Conservation (phyloP, 208 protist species). For the Trypanosoma boissoni region DNA sequence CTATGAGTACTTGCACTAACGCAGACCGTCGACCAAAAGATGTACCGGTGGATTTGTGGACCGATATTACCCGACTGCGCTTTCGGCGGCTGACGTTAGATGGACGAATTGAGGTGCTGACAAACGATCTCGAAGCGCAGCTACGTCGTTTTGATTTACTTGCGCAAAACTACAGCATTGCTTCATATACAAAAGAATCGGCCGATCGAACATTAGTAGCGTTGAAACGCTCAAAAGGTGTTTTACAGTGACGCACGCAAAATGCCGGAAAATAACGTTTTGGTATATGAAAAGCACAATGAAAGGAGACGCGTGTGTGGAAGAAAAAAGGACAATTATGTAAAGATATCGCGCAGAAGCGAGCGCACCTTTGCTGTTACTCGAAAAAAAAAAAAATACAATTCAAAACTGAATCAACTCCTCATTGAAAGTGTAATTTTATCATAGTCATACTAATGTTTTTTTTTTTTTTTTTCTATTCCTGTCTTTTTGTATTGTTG, state of each 20-base stretch:
- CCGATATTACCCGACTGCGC: slow-evolving; percentile 40
- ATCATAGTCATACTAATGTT: background rate
- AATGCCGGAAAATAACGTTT: no score
- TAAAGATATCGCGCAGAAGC: no score
- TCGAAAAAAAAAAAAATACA: no score
- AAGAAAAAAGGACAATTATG: no score
- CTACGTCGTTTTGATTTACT: slow-evolving; percentile 43
- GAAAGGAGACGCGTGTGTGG: no score
- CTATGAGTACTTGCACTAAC: background rate
- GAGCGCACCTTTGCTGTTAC: no score
- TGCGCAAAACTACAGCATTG: slow-evolving; percentile 39
- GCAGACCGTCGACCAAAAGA: slow-evolving; percentile 28
- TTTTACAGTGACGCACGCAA: background rate
- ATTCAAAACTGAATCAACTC: no score
- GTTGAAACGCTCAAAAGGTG: slow-evolving; percentile 10
- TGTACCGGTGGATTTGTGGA: slow-evolving; percentile 42
- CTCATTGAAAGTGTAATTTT: no score
- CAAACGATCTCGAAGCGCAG: slow-evolving; percentile 23
- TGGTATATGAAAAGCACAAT: no score
- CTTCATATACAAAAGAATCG: slow-evolving; percentile 34
- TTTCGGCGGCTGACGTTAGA: slow-evolving; percentile 30
- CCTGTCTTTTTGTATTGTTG: slow-evolving; percentile 8
- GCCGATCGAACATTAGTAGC: slow-evolving; percentile 12
- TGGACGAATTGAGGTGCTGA: slow-evolving; percentile 23
- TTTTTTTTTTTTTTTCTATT: slow-evolving; percentile 4